Evolutionary conservation across 495 filamentous ascomycete species (phyloP).

Genomic region (Penicillium fimorum): DNA sequence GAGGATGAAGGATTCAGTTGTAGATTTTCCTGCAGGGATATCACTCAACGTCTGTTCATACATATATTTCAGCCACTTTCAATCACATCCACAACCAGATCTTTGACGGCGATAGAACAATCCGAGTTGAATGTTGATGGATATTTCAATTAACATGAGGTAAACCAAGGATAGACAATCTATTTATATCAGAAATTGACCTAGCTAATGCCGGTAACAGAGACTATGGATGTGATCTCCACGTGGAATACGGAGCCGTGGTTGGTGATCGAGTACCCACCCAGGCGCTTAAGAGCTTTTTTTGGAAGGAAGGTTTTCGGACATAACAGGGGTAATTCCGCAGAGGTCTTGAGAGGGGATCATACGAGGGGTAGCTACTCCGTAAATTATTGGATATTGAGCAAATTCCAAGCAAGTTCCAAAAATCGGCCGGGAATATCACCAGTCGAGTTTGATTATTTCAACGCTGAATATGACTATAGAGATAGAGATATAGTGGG

Average conservation of each 20-base stretch:
- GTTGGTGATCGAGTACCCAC: not conserved
- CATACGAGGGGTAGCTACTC: not conserved
- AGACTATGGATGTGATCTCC: not conserved
- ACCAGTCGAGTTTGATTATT: not conserved
- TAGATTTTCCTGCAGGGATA: not conserved
- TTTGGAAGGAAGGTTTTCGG: not conserved
- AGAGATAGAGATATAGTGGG: conserved; percentile 6
- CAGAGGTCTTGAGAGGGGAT: not conserved
- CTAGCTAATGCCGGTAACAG: not conserved
- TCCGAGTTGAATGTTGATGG: not conserved
- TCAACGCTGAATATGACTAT: conserved; percentile 14
- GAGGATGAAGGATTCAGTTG: not conserved
- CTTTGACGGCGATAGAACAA: not conserved
- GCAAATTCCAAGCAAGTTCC: not conserved
- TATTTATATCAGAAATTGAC: conserved; percentile 1
- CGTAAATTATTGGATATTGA: not conserved
- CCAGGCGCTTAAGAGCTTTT: conserved; percentile 1
- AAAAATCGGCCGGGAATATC: not conserved
- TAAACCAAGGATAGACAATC: not conserved
- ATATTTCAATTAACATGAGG: not conserved
- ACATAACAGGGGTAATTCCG: not conserved
- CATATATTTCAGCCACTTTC: not conserved
- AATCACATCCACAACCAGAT: not conserved
- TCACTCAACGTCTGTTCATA: not conserved
- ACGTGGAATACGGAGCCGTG: not conserved